These are phyloP conservation scores for Vigna hirtella DNA, from an alignment of 306 rosid genomes.

Conservation along the genomic window DNA sequence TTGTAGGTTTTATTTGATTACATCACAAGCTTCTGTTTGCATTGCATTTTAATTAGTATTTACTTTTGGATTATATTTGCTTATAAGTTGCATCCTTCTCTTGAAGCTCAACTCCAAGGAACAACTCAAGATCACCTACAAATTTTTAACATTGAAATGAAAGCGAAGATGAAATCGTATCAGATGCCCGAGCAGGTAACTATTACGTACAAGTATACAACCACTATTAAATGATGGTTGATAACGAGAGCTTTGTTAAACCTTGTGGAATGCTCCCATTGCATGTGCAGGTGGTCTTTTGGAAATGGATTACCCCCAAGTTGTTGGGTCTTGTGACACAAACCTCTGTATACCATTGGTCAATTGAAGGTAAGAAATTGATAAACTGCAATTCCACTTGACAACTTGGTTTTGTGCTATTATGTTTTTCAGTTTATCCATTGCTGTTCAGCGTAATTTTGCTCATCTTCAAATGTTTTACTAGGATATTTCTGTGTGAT, in stretches of 20 bases:
- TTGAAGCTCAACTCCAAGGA: constrained; percentile 96
- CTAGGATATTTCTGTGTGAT: constrained; percentile 42
- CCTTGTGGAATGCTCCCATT: constrained; percentile 35
- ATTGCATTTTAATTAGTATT: constrained; percentile 30
- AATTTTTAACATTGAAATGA: constrained; percentile 95
- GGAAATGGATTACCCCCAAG: constrained; percentile 98
- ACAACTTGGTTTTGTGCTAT: constrained; percentile 26
- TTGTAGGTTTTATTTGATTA: constrained; percentile 32
- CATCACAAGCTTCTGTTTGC: constrained; percentile 32
- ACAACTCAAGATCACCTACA: constrained; percentile 97
- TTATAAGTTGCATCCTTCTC: constrained; percentile 34
- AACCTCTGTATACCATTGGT: constrained; percentile 96
- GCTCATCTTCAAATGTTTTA: constrained; percentile 35
- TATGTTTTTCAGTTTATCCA: constrained; percentile 18
- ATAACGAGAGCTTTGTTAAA: constrained; percentile 23
- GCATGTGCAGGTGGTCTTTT: constrained; percentile 79
- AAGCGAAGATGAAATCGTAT: constrained; percentile 92
- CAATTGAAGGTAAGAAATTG: constrained; percentile 81
- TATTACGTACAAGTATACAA: constrained; percentile 14
- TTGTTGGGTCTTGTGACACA: constrained; percentile 93
- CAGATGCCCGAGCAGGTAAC: constrained; percentile 98
- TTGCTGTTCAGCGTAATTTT: constrained; percentile 35
- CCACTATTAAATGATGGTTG: constrained; percentile 13
- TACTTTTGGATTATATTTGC: constrained; percentile 34
- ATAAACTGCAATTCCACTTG: constrained; percentile 36